Base-by-base conservation (phyloP, 805 yeast species). In the Wickerhamomyces chambardii region DNA sequence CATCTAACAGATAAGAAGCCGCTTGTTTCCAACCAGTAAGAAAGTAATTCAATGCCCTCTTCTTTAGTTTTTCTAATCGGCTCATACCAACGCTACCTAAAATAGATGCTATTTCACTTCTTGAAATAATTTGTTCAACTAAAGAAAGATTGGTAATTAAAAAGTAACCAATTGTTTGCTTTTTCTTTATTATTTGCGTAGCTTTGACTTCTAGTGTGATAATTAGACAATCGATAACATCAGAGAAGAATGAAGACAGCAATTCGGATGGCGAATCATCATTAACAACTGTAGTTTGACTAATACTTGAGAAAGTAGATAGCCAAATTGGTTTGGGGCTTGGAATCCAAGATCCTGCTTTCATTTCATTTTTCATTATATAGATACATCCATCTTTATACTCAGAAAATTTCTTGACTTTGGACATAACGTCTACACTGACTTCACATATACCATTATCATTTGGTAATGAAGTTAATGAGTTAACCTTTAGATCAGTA, bases 11-110 rank as follows among this genome's bases (percentile, higher is more conserved):
- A 35, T 74, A 69, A 17, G 84, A 68, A 4, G 95, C 86, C 17
- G 84, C 76, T 38, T 68, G 68, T 43, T 82, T 81, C 97, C 97
- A 90, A 44, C 74, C 81, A 33, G 71, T 50, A 62, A 86, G 67
- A 51, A 86, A 84, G 46, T 76, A 61, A 47, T 79, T 82, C 47
- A 83, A 58, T 31, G 80, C 85, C 41, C 89, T 64, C 51, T 83
- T 86, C 48, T 79, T 77, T 45, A 92, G 56, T 45, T 75, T 73
- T 31, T 72, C 80, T 6, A 84, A 49, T 36, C 96, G 63, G 33
- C 72, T 77, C 15, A 63, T 56, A 0, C 95, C 94, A 2, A 62
- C 50, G 15, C 61, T 52, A 1, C 84, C 84, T 30, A 86, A 55
- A 11, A 79, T 64, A 29, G 60, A 64, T 38, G 63, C 65, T 15